Evolutionary conservation across 1,284 basidiomycete genomes (phyloP).

Genomic region (Heterobasidion annosum): DNA sequence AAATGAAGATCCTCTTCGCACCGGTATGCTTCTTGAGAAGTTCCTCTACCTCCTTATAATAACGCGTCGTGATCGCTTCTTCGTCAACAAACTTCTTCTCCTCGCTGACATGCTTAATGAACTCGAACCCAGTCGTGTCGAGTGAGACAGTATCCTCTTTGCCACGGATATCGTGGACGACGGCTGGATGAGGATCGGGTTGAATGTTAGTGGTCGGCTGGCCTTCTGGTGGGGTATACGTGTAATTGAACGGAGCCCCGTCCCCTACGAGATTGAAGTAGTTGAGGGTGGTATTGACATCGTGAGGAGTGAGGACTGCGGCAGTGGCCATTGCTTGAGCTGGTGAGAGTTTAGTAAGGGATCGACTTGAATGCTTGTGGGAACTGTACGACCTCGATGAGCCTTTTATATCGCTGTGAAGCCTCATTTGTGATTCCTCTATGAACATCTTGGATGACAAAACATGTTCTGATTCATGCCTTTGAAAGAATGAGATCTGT

Average conservation of each 20-base stretch:
- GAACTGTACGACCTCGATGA: not conserved
- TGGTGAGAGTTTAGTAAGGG: not conserved
- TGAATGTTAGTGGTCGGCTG: conserved; percentile 15
- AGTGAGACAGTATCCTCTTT: conserved; percentile 23
- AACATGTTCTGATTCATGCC: not conserved
- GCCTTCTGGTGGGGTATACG: conserved; percentile 17
- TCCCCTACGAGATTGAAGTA: conserved; percentile 14
- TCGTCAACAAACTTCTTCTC: conserved; percentile 36
- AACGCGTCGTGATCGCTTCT: conserved; percentile 23
- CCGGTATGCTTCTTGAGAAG: conserved; percentile 32
- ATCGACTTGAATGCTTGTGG: not conserved
- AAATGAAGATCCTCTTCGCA: conserved; percentile 32
- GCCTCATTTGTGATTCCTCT: not conserved
- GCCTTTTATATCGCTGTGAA: not conserved
- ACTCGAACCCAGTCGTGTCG: conserved; percentile 34
- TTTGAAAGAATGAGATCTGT: not conserved
- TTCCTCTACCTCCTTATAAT: conserved; percentile 34
- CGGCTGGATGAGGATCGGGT: conserved; percentile 13
- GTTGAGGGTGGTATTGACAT: conserved; percentile 18
- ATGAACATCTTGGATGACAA: not conserved
- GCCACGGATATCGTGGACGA: conserved; percentile 25
- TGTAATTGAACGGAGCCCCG: conserved; percentile 20
- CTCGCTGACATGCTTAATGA: conserved; percentile 20
- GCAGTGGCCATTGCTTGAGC: conserved; percentile 17
- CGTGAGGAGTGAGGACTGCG: conserved; percentile 14